Percentiles rank a stretch among this genome's conserved stretches.
Conservation (phyloP, 1,139 yeast genomes). For the Meyerozyma athensensis region DNA sequence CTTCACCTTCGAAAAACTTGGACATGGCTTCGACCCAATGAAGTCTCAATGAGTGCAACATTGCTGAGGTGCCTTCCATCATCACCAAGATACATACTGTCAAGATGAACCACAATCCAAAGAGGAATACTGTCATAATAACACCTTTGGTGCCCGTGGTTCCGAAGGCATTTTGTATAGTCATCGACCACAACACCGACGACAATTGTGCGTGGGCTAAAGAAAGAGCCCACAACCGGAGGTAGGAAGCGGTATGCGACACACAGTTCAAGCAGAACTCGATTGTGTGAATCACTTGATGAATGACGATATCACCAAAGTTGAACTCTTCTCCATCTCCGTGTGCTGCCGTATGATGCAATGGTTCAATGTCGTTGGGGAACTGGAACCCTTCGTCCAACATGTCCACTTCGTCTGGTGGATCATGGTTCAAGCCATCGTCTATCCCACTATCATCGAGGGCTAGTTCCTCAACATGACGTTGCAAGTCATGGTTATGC, state of each 20-base stretch:
- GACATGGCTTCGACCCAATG: constrained; percentile 99
- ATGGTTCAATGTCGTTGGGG: constrained; percentile 47
- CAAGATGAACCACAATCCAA: constrained; percentile 91
- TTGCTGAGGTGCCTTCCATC: constrained; percentile 99
- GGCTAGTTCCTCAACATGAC: constrained; percentile 27
- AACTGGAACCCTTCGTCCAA: constrained; percentile 29
- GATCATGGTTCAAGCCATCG: constrained; percentile 20
- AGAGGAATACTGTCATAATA: constrained; percentile 66
- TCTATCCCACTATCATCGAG: constrained; percentile 28
- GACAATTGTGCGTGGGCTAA: constrained; percentile 96
- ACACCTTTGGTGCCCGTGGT: constrained; percentile 65
- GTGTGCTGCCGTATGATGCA: constrained; percentile 21
- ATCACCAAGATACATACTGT: constrained; percentile 88
- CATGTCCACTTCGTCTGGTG: constrained; percentile 18
- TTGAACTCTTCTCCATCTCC: constrained; percentile 49
- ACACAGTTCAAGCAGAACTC: constrained; percentile 97
- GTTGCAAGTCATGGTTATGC: constrained; percentile 23
- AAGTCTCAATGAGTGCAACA: constrained; percentile 92
- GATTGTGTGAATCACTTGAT: constrained; percentile 96
- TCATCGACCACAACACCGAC: constrained; percentile 94
- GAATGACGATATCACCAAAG: constrained; percentile 92
- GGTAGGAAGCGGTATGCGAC: constrained; percentile 95
- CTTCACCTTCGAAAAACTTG: constrained; percentile 95
- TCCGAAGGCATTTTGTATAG: constrained; percentile 75
- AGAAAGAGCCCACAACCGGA: constrained; percentile 95